Base-by-base conservation (phyloP, 768 basidiomycete species). In the Coprinopsis strossmayeri region DNA sequence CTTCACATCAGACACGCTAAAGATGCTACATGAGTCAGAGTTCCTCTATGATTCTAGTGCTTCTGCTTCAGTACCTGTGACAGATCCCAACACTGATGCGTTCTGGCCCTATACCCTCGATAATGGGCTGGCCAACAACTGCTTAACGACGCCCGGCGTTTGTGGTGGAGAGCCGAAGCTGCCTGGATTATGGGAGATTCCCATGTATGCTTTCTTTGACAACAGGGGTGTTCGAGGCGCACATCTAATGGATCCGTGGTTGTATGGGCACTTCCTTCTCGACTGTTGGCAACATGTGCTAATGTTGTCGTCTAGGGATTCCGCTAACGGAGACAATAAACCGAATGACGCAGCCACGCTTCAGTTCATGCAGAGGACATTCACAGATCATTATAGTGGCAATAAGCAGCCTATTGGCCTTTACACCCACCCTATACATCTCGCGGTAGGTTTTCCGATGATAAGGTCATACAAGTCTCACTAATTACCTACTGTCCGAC, bases 101-200 rank as follows among this genome's bases (percentile, higher is more conserved):
- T 90, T 62, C 63, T 91, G 88, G 88, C 88, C 88, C 0, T 89
- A 90, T 62, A 86, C 84, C 0, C 73, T 91, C 44, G 88, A 91
- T 61, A 59, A 84, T 58, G 88, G 88, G 17, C 69, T 91, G 67
- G 82, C 87, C 18, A 91, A 91, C 59, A 74, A 89, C 58, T 91
- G 88, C 55, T 61, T 87, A 49, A 61, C 65, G 5, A 73, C 81
- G 2, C 57, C 61, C 0, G 74, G 70, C 23, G 64, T 74, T 2
- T 89, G 88, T 65, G 74, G 80, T 56, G 87, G 88, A 37, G 61
- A 83, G 64, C 83, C 84, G 4, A 75, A 77, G 53, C 66, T 89
- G 1, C 83, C 85, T 18, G 87, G 88, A 3, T 74, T 91, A 58
- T 91, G 88, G 88, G 86, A 90, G 64, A 73, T 88, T 46, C 88